Evolutionary conservation across 2,329 filamentous ascomycete genomes (phyloP), one percentile per base, ranked within the genome.

Genomic region (Xylariales sp.): DNA sequence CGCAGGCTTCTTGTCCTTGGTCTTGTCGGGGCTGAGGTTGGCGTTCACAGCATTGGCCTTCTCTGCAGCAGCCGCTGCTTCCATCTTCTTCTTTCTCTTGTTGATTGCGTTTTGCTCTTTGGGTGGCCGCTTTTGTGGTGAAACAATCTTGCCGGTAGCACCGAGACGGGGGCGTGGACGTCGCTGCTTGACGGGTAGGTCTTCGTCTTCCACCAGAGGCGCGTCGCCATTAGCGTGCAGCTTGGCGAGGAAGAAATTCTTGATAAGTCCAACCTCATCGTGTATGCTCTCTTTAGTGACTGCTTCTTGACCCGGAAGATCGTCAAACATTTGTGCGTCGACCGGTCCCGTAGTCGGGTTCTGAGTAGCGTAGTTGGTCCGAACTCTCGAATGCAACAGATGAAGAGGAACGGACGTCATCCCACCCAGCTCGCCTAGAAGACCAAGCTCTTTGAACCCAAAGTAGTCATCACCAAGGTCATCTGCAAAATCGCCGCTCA

Each of bases 391-490:
- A 60, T 97, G 93, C 20, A 98, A 78, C 15, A 98, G 78, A 66
- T 98, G 93, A 44, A 98, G 74, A 18, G 94, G 93, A 25, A 98
- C 93, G 40, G 87, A 90, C 46, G 97, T 78, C 51, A 86, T 86
- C 22, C 91, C 84, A 14, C 90, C 90, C 59, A 97, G 85, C 60
- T 98, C 93, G 53, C 82, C 84, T 56, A 95, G 89, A 44, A 98
- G 76, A 31, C 93, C 93, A 33, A 98, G 78, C 46, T 95, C 90
- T 59, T 89, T 90, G 77, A 98, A 97, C 20, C 93, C 93, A 57
- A 98, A 98, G 76, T 96, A 98, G 66, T 98, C 93, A 69, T 98
- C 93, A 46, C 90, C 91, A 10, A 98, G 85, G 53, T 98, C 93
- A 60, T 96, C 93, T 1, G 93, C 93, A 61, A 98, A 98, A 63